These are phyloP conservation scores for Plasmodium gallinaceum DNA, from an alignment of 169 alveolate genomes.

Conservation along the genomic window DNA sequence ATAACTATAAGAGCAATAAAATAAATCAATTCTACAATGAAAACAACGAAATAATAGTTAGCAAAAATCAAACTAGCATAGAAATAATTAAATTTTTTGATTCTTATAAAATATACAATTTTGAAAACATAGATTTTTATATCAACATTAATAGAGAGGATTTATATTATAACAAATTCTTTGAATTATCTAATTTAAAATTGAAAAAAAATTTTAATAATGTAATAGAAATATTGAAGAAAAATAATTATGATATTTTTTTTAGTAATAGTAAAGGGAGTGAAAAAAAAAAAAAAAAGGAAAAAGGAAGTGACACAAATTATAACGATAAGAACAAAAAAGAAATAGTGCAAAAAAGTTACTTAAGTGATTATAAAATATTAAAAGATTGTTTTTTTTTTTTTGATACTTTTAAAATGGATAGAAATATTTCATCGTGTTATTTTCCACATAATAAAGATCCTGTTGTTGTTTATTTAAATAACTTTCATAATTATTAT, in stretches of 20 bases:
- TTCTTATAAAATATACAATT: slow-evolving; percentile 28
- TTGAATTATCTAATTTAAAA: slow-evolving; percentile 8
- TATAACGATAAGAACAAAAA: slow-evolving; percentile 10
- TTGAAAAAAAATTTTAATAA: slow-evolving; percentile 40
- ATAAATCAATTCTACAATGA: not conserved
- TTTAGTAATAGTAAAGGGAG: not conserved
- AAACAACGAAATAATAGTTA: not conserved
- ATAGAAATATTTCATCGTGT: slow-evolving; percentile 46
- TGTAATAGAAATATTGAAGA: slow-evolving; percentile 33
- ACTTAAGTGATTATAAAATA: slow-evolving; percentile 64
- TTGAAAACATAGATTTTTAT: slow-evolving; percentile 29
- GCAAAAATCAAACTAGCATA: not conserved
- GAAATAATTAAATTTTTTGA: slow-evolving; percentile 35
- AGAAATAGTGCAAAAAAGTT: slow-evolving; percentile 46
- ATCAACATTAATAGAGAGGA: slow-evolving; percentile 71
- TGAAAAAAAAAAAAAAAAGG: slow-evolving; percentile 11
- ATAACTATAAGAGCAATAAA: too few relatives aligned
- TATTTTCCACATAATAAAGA: slow-evolving; percentile 74
- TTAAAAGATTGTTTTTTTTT: slow-evolving; percentile 68
- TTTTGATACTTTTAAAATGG: slow-evolving; percentile 76
- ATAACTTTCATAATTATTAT: slow-evolving; percentile 68
- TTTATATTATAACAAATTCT: slow-evolving; percentile 51
- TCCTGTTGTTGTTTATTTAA: slow-evolving; percentile 58
- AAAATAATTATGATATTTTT: not conserved
- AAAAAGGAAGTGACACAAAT: slow-evolving; percentile 3